Evolutionary conservation across 23 red algal genomes (phyloP).

Genomic region (Gracilaria caudata): DNA sequence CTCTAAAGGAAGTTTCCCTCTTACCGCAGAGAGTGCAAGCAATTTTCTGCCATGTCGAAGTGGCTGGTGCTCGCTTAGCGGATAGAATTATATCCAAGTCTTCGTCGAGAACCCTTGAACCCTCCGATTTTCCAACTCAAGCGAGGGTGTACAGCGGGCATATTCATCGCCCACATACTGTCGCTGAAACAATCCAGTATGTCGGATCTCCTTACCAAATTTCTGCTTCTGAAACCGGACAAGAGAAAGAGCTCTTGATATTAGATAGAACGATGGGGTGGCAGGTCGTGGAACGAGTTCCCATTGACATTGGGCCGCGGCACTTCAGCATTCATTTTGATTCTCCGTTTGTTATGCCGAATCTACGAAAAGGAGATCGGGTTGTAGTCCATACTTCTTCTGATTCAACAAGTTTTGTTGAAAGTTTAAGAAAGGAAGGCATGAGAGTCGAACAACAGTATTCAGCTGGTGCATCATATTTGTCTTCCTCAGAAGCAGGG

Average conservation of each 20-base stretch:
- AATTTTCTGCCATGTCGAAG: conserved; percentile 89
- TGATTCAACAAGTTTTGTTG: conserved; percentile 17
- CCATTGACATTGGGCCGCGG: conserved; percentile 77
- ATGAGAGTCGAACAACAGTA: conserved; percentile 57
- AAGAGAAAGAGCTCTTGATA: conserved; percentile 73
- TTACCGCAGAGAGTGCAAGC: conserved; percentile 41
- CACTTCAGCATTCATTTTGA: conserved; percentile 54
- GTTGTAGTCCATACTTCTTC: conserved; percentile 13
- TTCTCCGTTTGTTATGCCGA: conserved; percentile 6
- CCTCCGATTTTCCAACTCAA: conserved; percentile 63
- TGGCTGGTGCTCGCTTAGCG: conserved; percentile 63
- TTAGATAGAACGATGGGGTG: conserved; percentile 61
- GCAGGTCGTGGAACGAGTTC: conserved; percentile 59
- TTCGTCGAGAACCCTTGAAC: conserved; percentile 22
- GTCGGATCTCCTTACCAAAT: conserved; percentile 86
- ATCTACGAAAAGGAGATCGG: conserved; percentile 34
- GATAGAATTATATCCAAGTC: conserved; percentile 38
- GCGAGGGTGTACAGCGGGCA: conserved; percentile 79
- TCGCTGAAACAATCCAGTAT: conserved; percentile 57
- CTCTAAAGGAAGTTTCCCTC: conserved; percentile 35
- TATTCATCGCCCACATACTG: conserved; percentile 73
- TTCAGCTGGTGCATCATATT: neutral
- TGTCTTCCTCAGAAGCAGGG: neutral
- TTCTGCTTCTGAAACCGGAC: conserved; percentile 72
- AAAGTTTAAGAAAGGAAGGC: conserved; percentile 24